A percentile compares a stretch with the other conserved stretches of the same genome.
These are phyloP conservation scores for Ilex aquifolium DNA, from an alignment of 257 asterid genomes.

Conservation along the genomic window DNA sequence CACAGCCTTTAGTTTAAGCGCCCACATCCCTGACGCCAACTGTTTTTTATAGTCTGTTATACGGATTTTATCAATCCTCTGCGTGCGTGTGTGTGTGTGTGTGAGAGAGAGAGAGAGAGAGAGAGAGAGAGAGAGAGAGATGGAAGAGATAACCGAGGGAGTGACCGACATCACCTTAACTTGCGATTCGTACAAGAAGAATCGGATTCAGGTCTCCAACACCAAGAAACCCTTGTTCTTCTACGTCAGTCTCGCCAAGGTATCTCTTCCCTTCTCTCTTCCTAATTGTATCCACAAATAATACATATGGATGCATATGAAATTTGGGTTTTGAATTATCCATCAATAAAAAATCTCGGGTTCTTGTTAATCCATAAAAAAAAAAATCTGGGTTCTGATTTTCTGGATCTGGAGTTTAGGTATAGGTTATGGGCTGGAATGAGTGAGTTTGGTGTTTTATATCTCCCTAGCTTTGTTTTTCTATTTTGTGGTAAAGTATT, in stretches of 20 bases:
- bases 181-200: constrained; percentile 43
- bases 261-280: constrained; percentile 1
- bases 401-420: constrained; percentile 9
- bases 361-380: too few species aligned
- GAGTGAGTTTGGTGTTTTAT: too few species aligned
- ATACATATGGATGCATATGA: too few species aligned
- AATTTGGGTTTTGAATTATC: too few species aligned
- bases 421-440: too few species aligned
- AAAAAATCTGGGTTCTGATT: neutral
- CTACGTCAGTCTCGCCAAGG: constrained; percentile 80
- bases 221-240: constrained; percentile 69
- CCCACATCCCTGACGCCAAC: too few species aligned
- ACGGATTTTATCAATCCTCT: too few species aligned
- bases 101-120: neutral
- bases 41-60: too few species aligned
- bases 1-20: too few species aligned
- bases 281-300: neutral
- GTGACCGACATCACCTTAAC: constrained; percentile 43
- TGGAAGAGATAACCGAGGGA: constrained; percentile 56
- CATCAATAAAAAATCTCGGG: too few species aligned
- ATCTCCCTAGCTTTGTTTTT: too few species aligned
- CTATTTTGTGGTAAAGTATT: neutral
- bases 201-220: constrained; percentile 71
- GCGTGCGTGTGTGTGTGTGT: too few species aligned
- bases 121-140: neutral